These are phyloP conservation scores for Hypomyces rosellus DNA, from an alignment of 2,329 filamentous ascomycete genomes.

Conservation along the genomic window DNA sequence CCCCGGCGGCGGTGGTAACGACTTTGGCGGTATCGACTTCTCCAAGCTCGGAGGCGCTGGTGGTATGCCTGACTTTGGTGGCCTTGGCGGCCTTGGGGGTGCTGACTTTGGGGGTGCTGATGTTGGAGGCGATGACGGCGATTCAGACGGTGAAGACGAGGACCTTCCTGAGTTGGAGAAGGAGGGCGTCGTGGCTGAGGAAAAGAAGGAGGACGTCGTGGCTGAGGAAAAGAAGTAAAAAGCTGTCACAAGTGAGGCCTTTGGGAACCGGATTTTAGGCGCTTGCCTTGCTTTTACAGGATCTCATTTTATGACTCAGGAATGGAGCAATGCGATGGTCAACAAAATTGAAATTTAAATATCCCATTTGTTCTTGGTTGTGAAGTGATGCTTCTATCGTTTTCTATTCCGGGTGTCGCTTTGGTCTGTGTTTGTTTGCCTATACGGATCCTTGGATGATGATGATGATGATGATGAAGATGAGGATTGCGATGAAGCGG, in stretches of 20 bases:
- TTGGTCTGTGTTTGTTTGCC: too few relatives aligned
- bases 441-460: too few relatives aligned
- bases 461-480: too few relatives aligned
- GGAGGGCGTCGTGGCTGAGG: conserved; percentile 36
- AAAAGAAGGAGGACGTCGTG: conserved; percentile 47
- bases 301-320: conserved; percentile 3
- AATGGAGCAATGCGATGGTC: conserved; percentile 1
- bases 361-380: neutral
- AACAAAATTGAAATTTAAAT: conserved; percentile 2
- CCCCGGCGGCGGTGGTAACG: conserved; percentile 67
- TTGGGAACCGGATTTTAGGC: conserved; percentile 12
- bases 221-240: conserved; percentile 33
- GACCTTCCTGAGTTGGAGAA: conserved; percentile 81
- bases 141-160: conserved; percentile 57
- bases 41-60: conserved; percentile 69
- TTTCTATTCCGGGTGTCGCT: too few relatives aligned
- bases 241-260: conserved; percentile 3
- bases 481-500: too few relatives aligned
- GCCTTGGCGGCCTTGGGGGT: conserved; percentile 36
- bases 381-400: too few relatives aligned
- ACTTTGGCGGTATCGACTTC: conserved; percentile 88
- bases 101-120: conserved; percentile 35
- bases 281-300: conserved; percentile 3
- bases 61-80: conserved; percentile 23
- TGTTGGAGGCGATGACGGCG: conserved; percentile 46